Conservation (phyloP, 805 yeast species). For the Starmerella etchellsii region DNA sequence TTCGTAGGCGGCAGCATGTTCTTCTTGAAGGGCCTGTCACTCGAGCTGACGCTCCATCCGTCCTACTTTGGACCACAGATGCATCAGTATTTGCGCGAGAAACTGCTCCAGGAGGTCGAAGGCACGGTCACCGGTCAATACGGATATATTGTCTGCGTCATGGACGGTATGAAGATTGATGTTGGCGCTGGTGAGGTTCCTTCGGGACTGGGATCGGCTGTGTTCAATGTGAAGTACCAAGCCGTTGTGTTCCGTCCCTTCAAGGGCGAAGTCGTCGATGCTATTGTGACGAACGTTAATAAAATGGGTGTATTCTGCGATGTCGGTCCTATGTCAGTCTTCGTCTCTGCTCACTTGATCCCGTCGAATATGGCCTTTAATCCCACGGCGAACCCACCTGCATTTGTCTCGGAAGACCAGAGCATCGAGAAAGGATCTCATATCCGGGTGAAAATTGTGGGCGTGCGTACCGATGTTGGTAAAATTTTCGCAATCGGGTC, state of each 20-base stretch:
- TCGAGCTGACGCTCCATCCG: slow-evolving; percentile 88
- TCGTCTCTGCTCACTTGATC: slow-evolving; percentile 86
- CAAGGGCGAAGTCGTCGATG: slow-evolving; percentile 98
- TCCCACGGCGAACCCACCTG: slow-evolving; percentile 97
- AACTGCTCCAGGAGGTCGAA: slow-evolving; percentile 87
- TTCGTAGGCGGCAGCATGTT: too few species aligned
- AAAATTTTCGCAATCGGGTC: slow-evolving; percentile 96
- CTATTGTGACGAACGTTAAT: slow-evolving; percentile 84
- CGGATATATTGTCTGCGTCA: slow-evolving; percentile 91
- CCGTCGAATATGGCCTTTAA: slow-evolving; percentile 89
- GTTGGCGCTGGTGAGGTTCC: slow-evolving; percentile 88
- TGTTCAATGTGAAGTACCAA: slow-evolving; percentile 86
- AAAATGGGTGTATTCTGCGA: slow-evolving; percentile 96
- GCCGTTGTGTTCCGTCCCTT: slow-evolving; percentile 98
- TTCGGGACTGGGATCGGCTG: slow-evolving; percentile 89
- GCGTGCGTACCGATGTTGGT: slow-evolving; percentile 94
- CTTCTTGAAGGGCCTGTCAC: slow-evolving; percentile 66
- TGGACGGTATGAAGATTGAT: slow-evolving; percentile 87
- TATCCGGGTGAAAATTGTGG: slow-evolving; percentile 88
- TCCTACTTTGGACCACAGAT: slow-evolving; percentile 95
- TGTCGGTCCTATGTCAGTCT: slow-evolving; percentile 92
- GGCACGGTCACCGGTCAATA: slow-evolving; percentile 98
- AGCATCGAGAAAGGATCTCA: slow-evolving; percentile 87
- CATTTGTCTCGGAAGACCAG: slow-evolving; percentile 89
- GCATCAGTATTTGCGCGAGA: slow-evolving; percentile 84